Evolutionary conservation across 176 grass and related monocot species (phyloP).

Genomic region (Tillandsia leiboldiana): DNA sequence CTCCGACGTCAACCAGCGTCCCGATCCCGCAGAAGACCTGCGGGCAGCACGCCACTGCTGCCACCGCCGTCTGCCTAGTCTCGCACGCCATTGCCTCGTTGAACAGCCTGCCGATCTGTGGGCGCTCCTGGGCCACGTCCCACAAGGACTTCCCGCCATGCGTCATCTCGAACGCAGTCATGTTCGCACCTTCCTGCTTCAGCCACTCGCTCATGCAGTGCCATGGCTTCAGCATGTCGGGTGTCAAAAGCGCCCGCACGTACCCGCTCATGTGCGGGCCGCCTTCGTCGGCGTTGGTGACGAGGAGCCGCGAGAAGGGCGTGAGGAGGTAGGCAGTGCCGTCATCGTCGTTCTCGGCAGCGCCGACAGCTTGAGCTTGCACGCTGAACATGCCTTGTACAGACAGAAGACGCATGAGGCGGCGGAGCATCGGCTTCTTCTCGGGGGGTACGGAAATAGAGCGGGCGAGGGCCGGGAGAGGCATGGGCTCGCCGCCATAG

Average conservation of each 20-base stretch:
- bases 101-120: neutral
- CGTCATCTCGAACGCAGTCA: neutral
- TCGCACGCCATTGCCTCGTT: conserved; percentile 12
- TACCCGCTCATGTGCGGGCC: neutral
- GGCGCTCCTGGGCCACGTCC: neutral
- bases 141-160: conserved; percentile 7
- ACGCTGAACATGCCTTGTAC: neutral
- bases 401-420: conserved; percentile 18
- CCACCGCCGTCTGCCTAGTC: neutral
- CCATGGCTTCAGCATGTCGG: neutral
- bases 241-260: neutral
- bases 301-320: conserved; percentile 7
- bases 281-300: neutral
- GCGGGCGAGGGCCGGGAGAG: conserved; percentile 13
- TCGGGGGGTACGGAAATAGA: conserved; percentile 26
- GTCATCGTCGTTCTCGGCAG: too few relatives aligned
- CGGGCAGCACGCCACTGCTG: conserved; percentile 1
- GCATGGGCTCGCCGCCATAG: conserved; percentile 21
- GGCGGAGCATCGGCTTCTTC: conserved; percentile 9
- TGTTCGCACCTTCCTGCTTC: neutral
- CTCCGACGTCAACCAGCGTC: conserved; percentile 42
- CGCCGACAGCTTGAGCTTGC: neutral
- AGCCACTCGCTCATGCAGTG: neutral
- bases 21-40: conserved; percentile 30
- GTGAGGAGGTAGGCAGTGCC: neutral